Base-by-base conservation (phyloP, 73 alveolate genomes). In the Breviolum minutum region DNA sequence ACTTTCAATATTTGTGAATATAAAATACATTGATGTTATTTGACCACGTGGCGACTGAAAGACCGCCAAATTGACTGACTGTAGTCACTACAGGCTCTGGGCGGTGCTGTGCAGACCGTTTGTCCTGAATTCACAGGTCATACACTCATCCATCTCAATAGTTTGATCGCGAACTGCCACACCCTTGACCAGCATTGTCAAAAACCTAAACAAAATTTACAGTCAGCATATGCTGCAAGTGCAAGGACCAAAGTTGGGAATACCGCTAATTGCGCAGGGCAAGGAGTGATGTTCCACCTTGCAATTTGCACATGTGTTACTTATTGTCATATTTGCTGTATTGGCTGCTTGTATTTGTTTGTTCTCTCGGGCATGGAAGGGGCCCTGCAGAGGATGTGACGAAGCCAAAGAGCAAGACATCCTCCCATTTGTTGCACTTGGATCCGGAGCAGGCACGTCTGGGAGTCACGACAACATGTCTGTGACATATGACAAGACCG, bases 81-180 rank as follows among this genome's bases (percentile, higher is more conserved):
- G 77, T 68, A 14, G n/a, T 14, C 77, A 22, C 32, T 9, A 9
- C 68, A 90, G 97, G 97, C 97, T 19, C 27, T 90, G 68, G 97
- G 97, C 17, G 97, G 97, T 32, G 97, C 97, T 27, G 97, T 90
- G 30, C 97, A 90, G 87, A 90, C 97, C 86, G 88, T 90, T 48
- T 73, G 97, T 63, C 97, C 97, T 20, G 97, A 90, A 9, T 90
- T 90, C 63, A 54, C 92, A 8, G 92, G 92, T 66, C 68, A 7
- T 12, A 48, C 14, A 8, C 69, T 80, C 68, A 48, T 27, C 54
- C 54, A 40, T 40, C 54, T 40, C 54, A 40, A 40, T 40, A 40
- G 54, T 40, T 40, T 40, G 54, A 40, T 40, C 54, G 54, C 54
- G 54, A 40, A 40, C 54, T 40, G 54, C 54, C 54, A 40, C 54